These are phyloP conservation scores for Trichoderma asperellum DNA, from an alignment of 2,329 filamentous ascomycete species.

Conservation along the genomic window DNA sequence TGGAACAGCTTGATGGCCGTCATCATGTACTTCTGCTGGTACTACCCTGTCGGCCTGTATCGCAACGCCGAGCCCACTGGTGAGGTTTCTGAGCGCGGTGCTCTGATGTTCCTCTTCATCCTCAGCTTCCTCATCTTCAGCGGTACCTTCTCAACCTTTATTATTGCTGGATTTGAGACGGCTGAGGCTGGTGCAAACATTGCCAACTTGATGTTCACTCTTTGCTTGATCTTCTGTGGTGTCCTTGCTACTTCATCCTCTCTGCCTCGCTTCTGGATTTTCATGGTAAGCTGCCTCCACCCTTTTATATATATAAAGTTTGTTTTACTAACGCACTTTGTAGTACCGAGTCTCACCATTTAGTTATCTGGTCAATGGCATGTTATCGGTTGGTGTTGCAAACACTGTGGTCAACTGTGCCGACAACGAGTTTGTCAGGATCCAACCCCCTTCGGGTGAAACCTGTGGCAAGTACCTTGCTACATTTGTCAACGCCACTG, in stretches of 20 bases:
- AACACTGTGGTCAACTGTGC: slow-evolving; percentile 69
- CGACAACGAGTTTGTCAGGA: slow-evolving; percentile 68
- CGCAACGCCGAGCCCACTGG: slow-evolving; percentile 66
- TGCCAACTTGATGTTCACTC: slow-evolving; percentile 73
- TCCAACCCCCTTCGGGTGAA: slow-evolving; percentile 61
- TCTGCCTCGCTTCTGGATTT: slow-evolving; percentile 78
- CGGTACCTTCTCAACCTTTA: slow-evolving; percentile 77
- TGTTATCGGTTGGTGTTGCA: slow-evolving; percentile 72
- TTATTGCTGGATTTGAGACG: slow-evolving; percentile 74
- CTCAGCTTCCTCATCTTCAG: slow-evolving; percentile 78
- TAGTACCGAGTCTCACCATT: slow-evolving; percentile 77
- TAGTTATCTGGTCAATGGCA: slow-evolving; percentile 76
- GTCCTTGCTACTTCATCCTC: slow-evolving; percentile 66
- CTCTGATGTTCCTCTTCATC: slow-evolving; percentile 77
- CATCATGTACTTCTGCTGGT: slow-evolving; percentile 81
- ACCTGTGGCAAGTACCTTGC: slow-evolving; percentile 65
- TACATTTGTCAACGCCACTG: slow-evolving; percentile 51
- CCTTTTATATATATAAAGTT: neutral
- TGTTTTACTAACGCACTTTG: slow-evolving; percentile 25
- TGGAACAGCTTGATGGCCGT: slow-evolving; percentile 79
- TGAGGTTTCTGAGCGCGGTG: slow-evolving; percentile 69
- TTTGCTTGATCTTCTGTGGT: slow-evolving; percentile 75
- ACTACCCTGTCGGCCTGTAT: slow-evolving; percentile 82
- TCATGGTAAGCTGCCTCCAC: slow-evolving; percentile 57
- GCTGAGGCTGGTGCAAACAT: slow-evolving; percentile 78